These are phyloP conservation scores for Hypoxylon sp. DNA, from an alignment of 2,329 filamentous ascomycete species.

Conservation along the genomic window DNA sequence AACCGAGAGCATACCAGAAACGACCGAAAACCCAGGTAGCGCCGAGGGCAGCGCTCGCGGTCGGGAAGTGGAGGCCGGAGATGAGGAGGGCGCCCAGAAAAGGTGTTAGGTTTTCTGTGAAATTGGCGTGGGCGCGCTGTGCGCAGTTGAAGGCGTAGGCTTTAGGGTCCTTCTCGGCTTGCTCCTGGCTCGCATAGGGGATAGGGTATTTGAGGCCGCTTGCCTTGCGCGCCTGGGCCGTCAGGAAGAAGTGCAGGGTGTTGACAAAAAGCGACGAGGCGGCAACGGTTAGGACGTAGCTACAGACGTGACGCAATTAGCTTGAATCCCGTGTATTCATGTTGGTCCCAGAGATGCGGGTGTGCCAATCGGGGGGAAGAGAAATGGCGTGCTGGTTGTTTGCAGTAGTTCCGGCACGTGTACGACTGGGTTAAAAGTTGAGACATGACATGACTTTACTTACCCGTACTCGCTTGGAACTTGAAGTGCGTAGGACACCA, in stretches of 20 bases:
- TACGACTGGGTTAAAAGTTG: not conserved
- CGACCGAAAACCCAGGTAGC: slow-evolving; percentile 67
- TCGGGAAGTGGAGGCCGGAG: slow-evolving; percentile 69
- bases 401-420: not conserved
- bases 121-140: slow-evolving; percentile 68
- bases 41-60: slow-evolving; percentile 65
- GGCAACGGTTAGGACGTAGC: slow-evolving; percentile 73
- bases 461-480: slow-evolving; percentile 68
- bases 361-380: slow-evolving; percentile 15
- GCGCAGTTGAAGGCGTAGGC: slow-evolving; percentile 74
- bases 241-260: slow-evolving; percentile 65
- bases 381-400: slow-evolving; percentile 31
- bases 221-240: slow-evolving; percentile 64
- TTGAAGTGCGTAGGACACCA: slow-evolving; percentile 61
- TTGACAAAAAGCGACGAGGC: slow-evolving; percentile 72
- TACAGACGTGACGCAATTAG: slow-evolving; percentile 51
- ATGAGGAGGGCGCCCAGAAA: slow-evolving; percentile 68
- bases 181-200: slow-evolving; percentile 69
- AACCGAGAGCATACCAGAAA: slow-evolving; percentile 69
- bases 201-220: slow-evolving; percentile 70
- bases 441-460: slow-evolving; percentile 45
- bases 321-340: slow-evolving; percentile 8
- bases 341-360: not conserved
- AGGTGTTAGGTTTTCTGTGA: slow-evolving; percentile 71
- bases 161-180: slow-evolving; percentile 67